Conservation (phyloP, 2,329 filamentous ascomycete genomes). For the Diaporthe humulicola region DNA sequence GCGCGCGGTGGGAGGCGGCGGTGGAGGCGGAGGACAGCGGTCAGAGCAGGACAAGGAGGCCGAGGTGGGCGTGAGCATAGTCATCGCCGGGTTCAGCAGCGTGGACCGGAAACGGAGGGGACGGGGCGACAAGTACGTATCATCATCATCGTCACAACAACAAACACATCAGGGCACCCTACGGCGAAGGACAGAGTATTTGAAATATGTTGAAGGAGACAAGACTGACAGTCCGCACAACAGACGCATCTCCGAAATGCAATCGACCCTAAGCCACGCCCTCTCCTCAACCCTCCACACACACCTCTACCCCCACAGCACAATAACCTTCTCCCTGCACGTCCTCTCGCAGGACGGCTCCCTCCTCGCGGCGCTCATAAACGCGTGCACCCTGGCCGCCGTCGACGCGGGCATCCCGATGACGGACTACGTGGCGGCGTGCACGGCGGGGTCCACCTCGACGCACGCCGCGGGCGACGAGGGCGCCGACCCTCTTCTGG, state of each 20-base stretch:
- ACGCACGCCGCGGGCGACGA: conserved; percentile 76
- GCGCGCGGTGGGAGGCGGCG: conserved; percentile 61
- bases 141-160: no score
- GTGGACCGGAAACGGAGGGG: conserved; percentile 85
- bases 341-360: conserved; percentile 92
- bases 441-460: conserved; percentile 85
- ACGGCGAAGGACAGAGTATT: neutral
- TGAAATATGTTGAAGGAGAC: neutral
- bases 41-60: conserved; percentile 62
- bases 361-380: conserved; percentile 88
- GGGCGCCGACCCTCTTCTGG: conserved; percentile 80
- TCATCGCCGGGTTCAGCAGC: conserved; percentile 88
- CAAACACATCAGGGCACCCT: neutral
- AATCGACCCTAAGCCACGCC: conserved; percentile 82
- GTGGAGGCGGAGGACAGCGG: conserved; percentile 53
- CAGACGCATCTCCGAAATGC: conserved; percentile 85
- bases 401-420: conserved; percentile 97
- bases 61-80: conserved; percentile 84
- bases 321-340: conserved; percentile 86
- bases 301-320: conserved; percentile 89
- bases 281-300: conserved; percentile 85
- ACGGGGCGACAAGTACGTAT: conserved; percentile 82
- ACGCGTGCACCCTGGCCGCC: conserved; percentile 90
- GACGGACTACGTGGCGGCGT: conserved; percentile 90
- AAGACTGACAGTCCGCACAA: neutral